Conservation (phyloP, 306 rosid species). For the Lablab purpureus region DNA sequence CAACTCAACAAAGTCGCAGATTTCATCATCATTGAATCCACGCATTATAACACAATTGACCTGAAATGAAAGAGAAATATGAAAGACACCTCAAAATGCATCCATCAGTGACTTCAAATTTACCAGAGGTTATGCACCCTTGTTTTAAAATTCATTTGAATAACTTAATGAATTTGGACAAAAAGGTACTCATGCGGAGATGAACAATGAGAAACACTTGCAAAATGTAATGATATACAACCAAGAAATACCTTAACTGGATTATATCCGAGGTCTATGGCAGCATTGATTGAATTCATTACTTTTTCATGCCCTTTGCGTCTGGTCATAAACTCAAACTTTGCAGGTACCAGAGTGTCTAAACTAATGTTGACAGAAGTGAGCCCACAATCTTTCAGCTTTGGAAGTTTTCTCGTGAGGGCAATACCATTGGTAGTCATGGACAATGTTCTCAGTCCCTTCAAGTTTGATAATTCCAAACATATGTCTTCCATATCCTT, state of each 20-base stretch:
- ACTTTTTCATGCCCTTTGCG: slow-evolving; percentile 91
- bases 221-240: slow-evolving; percentile 9
- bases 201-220: slow-evolving; percentile 6
- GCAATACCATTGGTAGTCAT: slow-evolving; percentile 89
- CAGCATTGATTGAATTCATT: slow-evolving; percentile 79
- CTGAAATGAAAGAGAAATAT: slow-evolving; percentile 55
- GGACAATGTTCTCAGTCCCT: slow-evolving; percentile 74
- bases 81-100: slow-evolving; percentile 36
- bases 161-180: slow-evolving; percentile 26
- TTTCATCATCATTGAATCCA: slow-evolving; percentile 92
- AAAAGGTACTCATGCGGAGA: slow-evolving; percentile 24
- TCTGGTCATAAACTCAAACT: slow-evolving; percentile 91
- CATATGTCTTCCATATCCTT: slow-evolving; percentile 91
- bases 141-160: neutral
- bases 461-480: slow-evolving; percentile 70
- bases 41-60: slow-evolving; percentile 95
- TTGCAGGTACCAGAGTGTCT: slow-evolving; percentile 86
- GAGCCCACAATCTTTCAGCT: slow-evolving; percentile 86
- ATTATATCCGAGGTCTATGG: slow-evolving; percentile 77
- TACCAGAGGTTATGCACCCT: neutral
- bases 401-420: slow-evolving; percentile 75
- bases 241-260: slow-evolving; percentile 79
- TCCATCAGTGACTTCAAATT: slow-evolving; percentile 20
- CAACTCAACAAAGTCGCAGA: slow-evolving; percentile 83
- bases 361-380: slow-evolving; percentile 81